A percentile compares a stretch with the other conserved stretches of the same genome.
phyloP scores from a whole-genome alignment of 2,329 filamentous ascomycete genomes.

The Bipolaris gigantea region DNA sequence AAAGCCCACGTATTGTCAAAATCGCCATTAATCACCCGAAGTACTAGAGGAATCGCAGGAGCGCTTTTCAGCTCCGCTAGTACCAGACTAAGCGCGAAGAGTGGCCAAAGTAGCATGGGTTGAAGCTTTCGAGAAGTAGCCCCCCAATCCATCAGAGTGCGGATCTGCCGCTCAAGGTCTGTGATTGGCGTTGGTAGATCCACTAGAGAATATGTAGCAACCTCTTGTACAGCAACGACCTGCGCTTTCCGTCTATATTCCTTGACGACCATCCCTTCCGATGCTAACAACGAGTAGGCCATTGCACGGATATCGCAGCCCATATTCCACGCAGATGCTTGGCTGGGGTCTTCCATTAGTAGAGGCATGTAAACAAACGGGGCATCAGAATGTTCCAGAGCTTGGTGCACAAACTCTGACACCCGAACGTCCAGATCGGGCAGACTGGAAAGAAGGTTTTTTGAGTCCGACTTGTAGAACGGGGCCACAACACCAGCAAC shows the following conservation, averaged over 20 bases:
- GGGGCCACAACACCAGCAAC: constrained; percentile 9
- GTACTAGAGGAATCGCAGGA: constrained; percentile 18
- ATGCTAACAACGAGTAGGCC: constrained; percentile 45
- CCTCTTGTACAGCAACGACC: constrained; percentile 24
- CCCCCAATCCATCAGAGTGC: constrained; percentile 26
- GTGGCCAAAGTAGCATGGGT: constrained; percentile 26
- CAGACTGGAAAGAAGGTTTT: constrained; percentile 5
- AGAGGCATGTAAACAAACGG: constrained; percentile 64
- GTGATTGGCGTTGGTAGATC: constrained; percentile 2
- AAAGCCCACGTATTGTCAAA: constrained; percentile 43
- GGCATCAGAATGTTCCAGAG: constrained; percentile 18
- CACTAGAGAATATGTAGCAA: constrained; percentile 10
- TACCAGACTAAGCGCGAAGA: constrained; percentile 29
- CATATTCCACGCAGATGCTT: constrained; percentile 49
- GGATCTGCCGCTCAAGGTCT: constrained; percentile 20
- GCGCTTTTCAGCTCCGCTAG: constrained; percentile 26
- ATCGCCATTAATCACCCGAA: constrained; percentile 31
- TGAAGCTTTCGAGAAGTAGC: constrained; percentile 13
- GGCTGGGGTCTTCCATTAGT: constrained; percentile 54
- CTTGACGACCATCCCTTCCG: constrained; percentile 20
- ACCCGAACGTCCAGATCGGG: constrained; percentile 39
- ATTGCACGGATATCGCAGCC: constrained; percentile 43
- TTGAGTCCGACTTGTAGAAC: constrained; percentile 2
- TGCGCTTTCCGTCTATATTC: constrained; percentile 48
- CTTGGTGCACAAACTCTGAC: constrained; percentile 38